phyloP scores from a whole-genome alignment of 2,329 filamentous ascomycete genomes.

The Diatrype stigma region DNA sequence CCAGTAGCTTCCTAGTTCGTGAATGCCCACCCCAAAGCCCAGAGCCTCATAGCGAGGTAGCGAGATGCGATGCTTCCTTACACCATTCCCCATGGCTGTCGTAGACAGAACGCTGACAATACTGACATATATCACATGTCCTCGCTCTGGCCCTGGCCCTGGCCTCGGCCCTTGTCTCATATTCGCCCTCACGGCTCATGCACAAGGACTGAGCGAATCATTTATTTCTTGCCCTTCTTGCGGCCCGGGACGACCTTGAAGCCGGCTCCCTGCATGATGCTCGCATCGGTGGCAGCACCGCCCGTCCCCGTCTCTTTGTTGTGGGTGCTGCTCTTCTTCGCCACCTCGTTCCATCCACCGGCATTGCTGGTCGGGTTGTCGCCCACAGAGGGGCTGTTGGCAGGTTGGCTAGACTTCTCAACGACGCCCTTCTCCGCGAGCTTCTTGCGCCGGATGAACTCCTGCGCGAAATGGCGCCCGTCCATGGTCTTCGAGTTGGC shows the following conservation, averaged over 20 bases:
- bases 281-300: constrained; percentile 35
- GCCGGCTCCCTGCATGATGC: constrained; percentile 48
- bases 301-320: constrained; percentile 42
- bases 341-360: constrained; percentile 89
- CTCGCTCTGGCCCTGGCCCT: too few species aligned
- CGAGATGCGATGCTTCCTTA: too few species aligned
- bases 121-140: too few species aligned
- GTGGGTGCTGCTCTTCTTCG: constrained; percentile 85
- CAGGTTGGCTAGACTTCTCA: constrained; percentile 57
- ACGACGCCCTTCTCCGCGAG: constrained; percentile 88
- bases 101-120: too few species aligned
- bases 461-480: constrained; percentile 86
- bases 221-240: constrained; percentile 81
- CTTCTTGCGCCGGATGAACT: constrained; percentile 90
- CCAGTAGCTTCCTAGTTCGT: too few species aligned
- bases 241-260: constrained; percentile 91
- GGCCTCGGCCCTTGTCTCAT: too few species aligned
- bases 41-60: too few species aligned
- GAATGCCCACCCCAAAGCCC: too few species aligned
- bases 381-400: constrained; percentile 41
- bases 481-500: constrained; percentile 84
- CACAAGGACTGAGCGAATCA: not conserved
- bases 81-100: too few species aligned
- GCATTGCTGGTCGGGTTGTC: constrained; percentile 41
- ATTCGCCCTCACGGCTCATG: not conserved